Evolutionary conservation across 2,329 filamentous ascomycete genomes (phyloP).

Genomic region (Fusarium circinatum): DNA sequence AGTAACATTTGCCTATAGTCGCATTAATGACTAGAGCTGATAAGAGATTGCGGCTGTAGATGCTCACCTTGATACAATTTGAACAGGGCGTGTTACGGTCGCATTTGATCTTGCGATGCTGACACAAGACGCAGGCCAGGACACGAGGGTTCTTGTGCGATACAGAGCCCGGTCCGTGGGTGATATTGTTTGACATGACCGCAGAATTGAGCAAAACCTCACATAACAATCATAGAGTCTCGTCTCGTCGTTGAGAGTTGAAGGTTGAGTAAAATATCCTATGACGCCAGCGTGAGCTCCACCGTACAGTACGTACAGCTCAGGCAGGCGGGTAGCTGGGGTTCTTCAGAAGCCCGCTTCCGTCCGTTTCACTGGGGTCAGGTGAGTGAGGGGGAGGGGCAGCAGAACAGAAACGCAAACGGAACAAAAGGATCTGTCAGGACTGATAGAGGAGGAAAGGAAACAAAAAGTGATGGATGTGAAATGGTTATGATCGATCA

Average conservation of each 20-base stretch:
- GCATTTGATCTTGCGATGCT: constrained; percentile 72
- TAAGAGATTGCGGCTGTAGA: neutral
- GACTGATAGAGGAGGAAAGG: neutral
- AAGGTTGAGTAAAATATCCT: constrained; percentile 31
- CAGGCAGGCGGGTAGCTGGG: constrained; percentile 16
- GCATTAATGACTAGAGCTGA: neutral
- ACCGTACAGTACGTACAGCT: constrained; percentile 1
- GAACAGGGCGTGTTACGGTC: constrained; percentile 68
- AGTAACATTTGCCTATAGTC: constrained; percentile 63
- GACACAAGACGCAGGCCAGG: constrained; percentile 66
- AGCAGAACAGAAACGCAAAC: neutral
- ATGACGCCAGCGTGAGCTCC: constrained; percentile 33
- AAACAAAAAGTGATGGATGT: neutral
- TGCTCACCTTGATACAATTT: constrained; percentile 67
- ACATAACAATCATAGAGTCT: constrained; percentile 43
- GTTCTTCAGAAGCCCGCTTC: constrained; percentile 20
- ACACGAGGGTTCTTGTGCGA: constrained; percentile 57
- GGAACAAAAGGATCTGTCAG: neutral
- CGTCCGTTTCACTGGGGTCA: constrained; percentile 8
- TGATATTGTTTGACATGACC: constrained; percentile 49
- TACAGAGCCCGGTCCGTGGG: constrained; percentile 33
- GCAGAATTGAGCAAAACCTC: constrained; percentile 34
- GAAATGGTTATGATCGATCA: neutral
- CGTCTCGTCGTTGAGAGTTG: constrained; percentile 7
- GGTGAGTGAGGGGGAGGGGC: constrained; percentile 40